Evolutionary conservation across 2,329 filamentous ascomycete genomes (phyloP).

Genomic region (Clonostachys chloroleuca): DNA sequence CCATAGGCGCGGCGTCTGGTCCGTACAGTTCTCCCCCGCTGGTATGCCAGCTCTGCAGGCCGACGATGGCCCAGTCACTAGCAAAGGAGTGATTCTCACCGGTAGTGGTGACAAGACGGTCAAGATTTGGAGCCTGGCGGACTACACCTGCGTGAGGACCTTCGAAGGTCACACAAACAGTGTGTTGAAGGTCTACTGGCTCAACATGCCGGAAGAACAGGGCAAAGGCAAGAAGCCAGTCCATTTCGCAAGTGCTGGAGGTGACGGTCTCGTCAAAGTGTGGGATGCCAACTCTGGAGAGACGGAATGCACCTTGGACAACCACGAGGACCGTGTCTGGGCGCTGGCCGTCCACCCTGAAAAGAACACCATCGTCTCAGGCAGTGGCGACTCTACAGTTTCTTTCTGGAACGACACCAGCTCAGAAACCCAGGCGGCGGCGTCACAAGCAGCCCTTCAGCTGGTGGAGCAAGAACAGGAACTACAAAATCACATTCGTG

Average conservation of each 20-base stretch:
- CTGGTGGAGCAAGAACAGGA: constrained; percentile 93
- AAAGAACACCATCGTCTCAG: constrained; percentile 76
- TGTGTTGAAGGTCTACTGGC: constrained; percentile 89
- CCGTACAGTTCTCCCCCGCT: constrained; percentile 81
- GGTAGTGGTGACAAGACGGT: constrained; percentile 95
- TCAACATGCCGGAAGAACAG: constrained; percentile 49
- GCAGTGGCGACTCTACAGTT: constrained; percentile 86
- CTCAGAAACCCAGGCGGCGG: constrained; percentile 68
- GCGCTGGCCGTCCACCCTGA: constrained; percentile 70
- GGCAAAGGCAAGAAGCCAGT: constrained; percentile 55
- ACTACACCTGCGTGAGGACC: constrained; percentile 89
- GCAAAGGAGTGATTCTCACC: constrained; percentile 79
- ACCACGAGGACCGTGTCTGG: constrained; percentile 96
- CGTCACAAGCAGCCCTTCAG: constrained; percentile 68
- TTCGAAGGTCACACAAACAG: constrained; percentile 97
- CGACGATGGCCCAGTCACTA: constrained; percentile 67
- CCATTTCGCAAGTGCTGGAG: constrained; percentile 80
- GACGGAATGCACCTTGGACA: constrained; percentile 84
- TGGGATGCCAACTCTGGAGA: constrained; percentile 90
- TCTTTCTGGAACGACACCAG: constrained; percentile 97
- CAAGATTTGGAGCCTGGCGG: constrained; percentile 88
- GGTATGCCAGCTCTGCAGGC: constrained; percentile 70
- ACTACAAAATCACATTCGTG: constrained; percentile 86
- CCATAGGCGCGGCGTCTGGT: constrained; percentile 94
- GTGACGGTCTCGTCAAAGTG: constrained; percentile 92